Conservation (phyloP, 495 filamentous ascomycete genomes). For the Aspergillus ellipticus region DNA sequence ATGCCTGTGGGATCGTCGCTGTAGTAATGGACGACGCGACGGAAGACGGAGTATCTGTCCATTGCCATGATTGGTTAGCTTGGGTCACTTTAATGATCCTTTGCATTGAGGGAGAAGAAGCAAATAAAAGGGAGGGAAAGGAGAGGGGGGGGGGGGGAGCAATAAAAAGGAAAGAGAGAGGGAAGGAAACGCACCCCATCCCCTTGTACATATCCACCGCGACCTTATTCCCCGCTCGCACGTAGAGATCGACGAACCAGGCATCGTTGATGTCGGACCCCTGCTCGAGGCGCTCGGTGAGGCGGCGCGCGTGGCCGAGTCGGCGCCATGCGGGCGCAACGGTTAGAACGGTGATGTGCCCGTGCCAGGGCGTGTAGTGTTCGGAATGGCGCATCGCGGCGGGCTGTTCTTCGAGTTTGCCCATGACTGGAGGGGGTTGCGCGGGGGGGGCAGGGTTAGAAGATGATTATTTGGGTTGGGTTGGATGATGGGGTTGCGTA, state of each 20-base stretch:
- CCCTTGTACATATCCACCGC: slow-evolving; percentile 84
- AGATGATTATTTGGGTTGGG: not conserved
- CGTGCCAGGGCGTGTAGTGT: slow-evolving; percentile 95
- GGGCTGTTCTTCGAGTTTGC: slow-evolving; percentile 88
- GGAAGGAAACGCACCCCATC: slow-evolving; percentile 63
- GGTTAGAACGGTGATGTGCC: slow-evolving; percentile 94
- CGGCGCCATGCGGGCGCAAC: slow-evolving; percentile 83
- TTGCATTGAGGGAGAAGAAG: not conserved
- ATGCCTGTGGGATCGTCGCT: slow-evolving; percentile 66
- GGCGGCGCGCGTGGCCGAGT: slow-evolving; percentile 74
- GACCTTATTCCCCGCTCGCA: slow-evolving; percentile 79
- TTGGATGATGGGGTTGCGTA: slow-evolving; percentile 39
- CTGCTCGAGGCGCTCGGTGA: slow-evolving; percentile 75
- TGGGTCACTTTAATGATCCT: no score
- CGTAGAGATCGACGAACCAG: slow-evolving; percentile 96
- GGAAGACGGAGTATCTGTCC: slow-evolving; percentile 68
- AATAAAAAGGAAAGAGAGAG: not conserved
- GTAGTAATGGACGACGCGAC: slow-evolving; percentile 87
- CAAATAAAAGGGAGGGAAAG: not conserved
- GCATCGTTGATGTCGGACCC: slow-evolving; percentile 74
- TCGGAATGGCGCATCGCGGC: slow-evolving; percentile 63
- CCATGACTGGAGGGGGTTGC: slow-evolving; percentile 65
- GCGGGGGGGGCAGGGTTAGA: not conserved
- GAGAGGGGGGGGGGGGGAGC: not conserved
- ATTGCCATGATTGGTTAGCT: no score